These are phyloP conservation scores for Solanum clarkiae DNA, from an alignment of 257 asterid genomes.

Conservation along the genomic window DNA sequence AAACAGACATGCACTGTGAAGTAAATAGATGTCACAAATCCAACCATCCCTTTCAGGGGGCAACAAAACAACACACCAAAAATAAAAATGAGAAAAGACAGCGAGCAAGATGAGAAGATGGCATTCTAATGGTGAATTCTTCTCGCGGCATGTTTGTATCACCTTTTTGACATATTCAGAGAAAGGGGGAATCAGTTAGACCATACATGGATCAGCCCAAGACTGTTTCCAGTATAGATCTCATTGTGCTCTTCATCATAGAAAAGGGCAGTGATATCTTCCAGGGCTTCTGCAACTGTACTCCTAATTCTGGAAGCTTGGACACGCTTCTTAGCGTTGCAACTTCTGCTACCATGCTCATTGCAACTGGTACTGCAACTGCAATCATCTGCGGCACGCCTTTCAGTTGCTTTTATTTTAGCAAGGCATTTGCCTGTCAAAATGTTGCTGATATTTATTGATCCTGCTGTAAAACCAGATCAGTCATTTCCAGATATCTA, in stretches of 20 bases:
- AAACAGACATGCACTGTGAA: neutral
- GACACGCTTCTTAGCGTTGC: conserved; percentile 47
- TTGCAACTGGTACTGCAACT: conserved; percentile 36
- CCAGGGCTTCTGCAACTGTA: conserved; percentile 81
- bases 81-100: neutral
- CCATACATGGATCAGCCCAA: conserved; percentile 92
- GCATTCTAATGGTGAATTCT: neutral
- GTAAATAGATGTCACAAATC: neutral
- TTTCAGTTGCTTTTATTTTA: conserved; percentile 63
- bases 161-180: neutral
- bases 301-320: conserved; percentile 47
- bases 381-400: conserved; percentile 40
- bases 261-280: conserved; percentile 91
- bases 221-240: conserved; percentile 82
- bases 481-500: neutral
- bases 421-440: conserved; percentile 95
- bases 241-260: conserved; percentile 98
- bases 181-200: conserved; percentile 32
- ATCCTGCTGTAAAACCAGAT: conserved; percentile 57
- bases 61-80: neutral
- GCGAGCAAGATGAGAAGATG: neutral
- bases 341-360: conserved; percentile 33
- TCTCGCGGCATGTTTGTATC: neutral
- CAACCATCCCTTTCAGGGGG: neutral
- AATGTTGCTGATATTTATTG: conserved; percentile 90